Evolutionary conservation across 805 yeast species (phyloP).

Genomic region (Lipomyces sp.): DNA sequence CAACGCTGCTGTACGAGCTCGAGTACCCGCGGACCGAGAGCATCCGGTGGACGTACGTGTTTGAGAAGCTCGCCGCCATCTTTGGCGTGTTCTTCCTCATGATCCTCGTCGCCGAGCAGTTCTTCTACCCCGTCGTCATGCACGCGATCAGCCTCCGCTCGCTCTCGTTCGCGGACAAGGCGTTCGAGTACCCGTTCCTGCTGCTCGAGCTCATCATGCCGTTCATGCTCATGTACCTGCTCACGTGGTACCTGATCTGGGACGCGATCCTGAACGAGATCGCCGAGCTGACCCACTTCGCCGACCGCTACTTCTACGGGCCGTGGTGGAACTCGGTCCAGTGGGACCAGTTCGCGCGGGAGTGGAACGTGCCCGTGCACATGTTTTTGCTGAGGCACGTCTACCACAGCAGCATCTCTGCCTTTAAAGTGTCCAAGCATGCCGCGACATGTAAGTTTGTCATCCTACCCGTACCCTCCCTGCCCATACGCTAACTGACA

Average conservation of each 20-base stretch:
- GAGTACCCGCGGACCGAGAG: constrained; percentile 72
- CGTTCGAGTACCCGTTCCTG: constrained; percentile 53
- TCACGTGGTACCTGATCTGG: constrained; percentile 90
- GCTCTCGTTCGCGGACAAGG: constrained; percentile 45
- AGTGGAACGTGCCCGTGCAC: constrained; percentile 95
- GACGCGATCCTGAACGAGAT: constrained; percentile 85
- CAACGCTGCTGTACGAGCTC: constrained; percentile 76
- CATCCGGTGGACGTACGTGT: constrained; percentile 67
- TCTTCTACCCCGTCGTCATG: constrained; percentile 69
- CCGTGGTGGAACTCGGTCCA: constrained; percentile 97
- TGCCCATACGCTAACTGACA: too few relatives aligned
- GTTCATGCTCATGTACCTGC: constrained; percentile 67
- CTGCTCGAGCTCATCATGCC: constrained; percentile 75
- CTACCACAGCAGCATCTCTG: constrained; percentile 83
- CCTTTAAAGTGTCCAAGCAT: constrained; percentile 58
- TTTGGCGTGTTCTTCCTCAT: constrained; percentile 83
- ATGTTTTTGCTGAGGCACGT: constrained; percentile 86
- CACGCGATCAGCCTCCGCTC: constrained; percentile 54
- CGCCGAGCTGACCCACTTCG: constrained; percentile 83
- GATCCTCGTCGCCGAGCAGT: constrained; percentile 74
- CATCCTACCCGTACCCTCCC: constrained; percentile 31
- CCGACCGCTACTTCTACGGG: constrained; percentile 89
- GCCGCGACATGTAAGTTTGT: constrained; percentile 60
- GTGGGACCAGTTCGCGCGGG: constrained; percentile 89
- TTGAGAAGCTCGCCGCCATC: constrained; percentile 69